A percentile compares a stretch with the other conserved stretches of the same genome.
phyloP scores from a whole-genome alignment of 1,284 basidiomycete species.

The Mycena sp. region DNA sequence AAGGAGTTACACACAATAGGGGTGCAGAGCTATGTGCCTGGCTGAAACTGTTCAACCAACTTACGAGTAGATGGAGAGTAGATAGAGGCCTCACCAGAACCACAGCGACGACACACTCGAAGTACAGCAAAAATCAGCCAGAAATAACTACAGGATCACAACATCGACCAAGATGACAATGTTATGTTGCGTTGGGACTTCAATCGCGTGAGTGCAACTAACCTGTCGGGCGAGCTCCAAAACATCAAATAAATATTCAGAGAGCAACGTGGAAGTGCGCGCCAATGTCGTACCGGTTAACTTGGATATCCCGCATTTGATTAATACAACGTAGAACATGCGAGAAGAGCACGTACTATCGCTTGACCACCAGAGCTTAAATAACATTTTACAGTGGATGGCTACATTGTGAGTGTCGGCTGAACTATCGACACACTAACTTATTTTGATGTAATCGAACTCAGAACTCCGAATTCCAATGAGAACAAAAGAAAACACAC shows the following conservation, averaged over 20 bases:
- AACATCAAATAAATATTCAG: not conserved
- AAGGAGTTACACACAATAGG: too few relatives aligned
- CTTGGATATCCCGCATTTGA: not conserved
- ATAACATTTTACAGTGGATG: not conserved
- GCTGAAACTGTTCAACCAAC: too few relatives aligned
- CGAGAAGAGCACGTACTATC: not conserved
- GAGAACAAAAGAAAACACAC: too few relatives aligned
- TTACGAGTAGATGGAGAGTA: too few relatives aligned
- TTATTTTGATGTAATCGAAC: not conserved
- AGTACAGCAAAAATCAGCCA: too few relatives aligned
- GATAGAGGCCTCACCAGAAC: too few relatives aligned
- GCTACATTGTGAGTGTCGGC: not conserved
- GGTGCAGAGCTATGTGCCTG: too few relatives aligned
- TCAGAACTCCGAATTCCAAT: not conserved
- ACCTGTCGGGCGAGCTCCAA: not conserved
- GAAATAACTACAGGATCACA: too few relatives aligned
- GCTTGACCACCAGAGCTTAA: not conserved
- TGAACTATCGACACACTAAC: too few relatives aligned
- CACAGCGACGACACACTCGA: too few relatives aligned
- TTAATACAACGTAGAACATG: not conserved
- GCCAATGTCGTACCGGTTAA: conserved; percentile 2
- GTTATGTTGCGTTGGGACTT: not conserved
- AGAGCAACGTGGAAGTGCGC: not conserved
- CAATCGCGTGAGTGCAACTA: not conserved
- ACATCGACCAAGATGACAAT: too few relatives aligned